Conservation (phyloP, 805 yeast genomes). For the Ogataea polymorpha region DNA sequence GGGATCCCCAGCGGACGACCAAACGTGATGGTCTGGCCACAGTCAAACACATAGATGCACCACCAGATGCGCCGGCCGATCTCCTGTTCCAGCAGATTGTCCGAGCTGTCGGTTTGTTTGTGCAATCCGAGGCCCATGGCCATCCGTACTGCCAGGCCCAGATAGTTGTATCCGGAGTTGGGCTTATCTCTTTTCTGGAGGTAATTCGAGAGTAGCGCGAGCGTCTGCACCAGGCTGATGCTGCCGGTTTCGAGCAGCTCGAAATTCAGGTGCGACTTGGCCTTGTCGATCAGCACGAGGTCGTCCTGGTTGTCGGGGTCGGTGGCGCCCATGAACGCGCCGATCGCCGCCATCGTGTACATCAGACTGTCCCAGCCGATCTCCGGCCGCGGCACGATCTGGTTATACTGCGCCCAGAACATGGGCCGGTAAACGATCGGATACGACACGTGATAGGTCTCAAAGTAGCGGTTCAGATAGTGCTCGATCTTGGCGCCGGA, state of each 20-base stretch:
- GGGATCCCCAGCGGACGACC: constrained; percentile 19
- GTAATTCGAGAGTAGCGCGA: constrained; percentile 16
- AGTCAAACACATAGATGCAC: constrained; percentile 16
- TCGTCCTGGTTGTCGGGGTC: constrained; percentile 11
- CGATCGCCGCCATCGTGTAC: constrained; percentile 18
- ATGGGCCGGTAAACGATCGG: constrained; percentile 16
- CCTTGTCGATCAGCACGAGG: constrained; percentile 11
- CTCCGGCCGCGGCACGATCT: constrained; percentile 13
- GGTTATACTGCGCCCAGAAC: constrained; percentile 19
- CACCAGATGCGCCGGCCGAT: constrained; percentile 15
- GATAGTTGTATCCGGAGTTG: constrained; percentile 15
- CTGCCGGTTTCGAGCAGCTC: constrained; percentile 16
- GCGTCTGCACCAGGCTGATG: constrained; percentile 15
- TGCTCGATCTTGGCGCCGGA: constrained; percentile 6
- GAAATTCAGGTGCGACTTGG: constrained; percentile 12
- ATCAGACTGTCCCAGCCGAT: constrained; percentile 18
- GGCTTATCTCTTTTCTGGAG: constrained; percentile 17
- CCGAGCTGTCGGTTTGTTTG: constrained; percentile 8
- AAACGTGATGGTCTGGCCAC: constrained; percentile 18
- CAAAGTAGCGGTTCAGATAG: constrained; percentile 13
- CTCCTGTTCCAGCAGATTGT: constrained; percentile 10
- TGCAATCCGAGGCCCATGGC: constrained; percentile 17
- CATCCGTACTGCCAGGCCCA: constrained; percentile 17
- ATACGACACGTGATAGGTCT: constrained; percentile 16
- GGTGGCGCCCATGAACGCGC: constrained; percentile 18